Conservation (phyloP, 441 rosid species). For the Lepidium campestre region DNA sequence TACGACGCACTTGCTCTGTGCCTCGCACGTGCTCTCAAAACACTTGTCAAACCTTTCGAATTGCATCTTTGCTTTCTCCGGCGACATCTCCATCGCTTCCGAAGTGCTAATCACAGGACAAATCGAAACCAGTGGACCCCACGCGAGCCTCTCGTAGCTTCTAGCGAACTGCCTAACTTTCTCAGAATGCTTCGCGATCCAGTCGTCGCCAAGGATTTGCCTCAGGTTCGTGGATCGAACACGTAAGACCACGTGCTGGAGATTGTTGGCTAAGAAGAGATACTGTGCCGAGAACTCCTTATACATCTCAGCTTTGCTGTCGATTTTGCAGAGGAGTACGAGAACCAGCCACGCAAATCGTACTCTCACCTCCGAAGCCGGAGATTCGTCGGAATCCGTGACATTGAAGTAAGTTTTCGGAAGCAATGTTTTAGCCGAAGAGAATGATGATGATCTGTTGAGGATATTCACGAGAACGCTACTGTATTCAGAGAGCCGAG, state of each 20-base stretch:
- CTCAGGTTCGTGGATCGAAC: slow-evolving; percentile 50
- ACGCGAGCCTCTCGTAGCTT: slow-evolving; percentile 58
- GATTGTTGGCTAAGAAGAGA: slow-evolving; percentile 75
- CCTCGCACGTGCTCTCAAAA: slow-evolving; percentile 46
- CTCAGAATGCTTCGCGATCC: slow-evolving; percentile 51
- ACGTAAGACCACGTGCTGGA: slow-evolving; percentile 43
- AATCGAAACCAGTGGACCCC: slow-evolving; percentile 40
- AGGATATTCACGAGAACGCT: slow-evolving; percentile 44
- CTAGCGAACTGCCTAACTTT: slow-evolving; percentile 48
- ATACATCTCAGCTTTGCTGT: slow-evolving; percentile 55
- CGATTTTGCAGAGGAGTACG: slow-evolving; percentile 69
- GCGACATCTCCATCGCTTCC: slow-evolving; percentile 13
- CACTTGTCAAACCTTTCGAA: slow-evolving; percentile 44
- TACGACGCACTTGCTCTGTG: slow-evolving; percentile 38
- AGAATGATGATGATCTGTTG: slow-evolving; percentile 40
- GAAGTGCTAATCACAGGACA: slow-evolving; percentile 34
- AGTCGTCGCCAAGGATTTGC: slow-evolving; percentile 58
- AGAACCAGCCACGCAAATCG: slow-evolving; percentile 66
- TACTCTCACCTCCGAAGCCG: slow-evolving; percentile 28
- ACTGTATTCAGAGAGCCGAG: slow-evolving; percentile 56
- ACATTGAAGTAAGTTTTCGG: slow-evolving; percentile 43
- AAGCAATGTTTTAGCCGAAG: slow-evolving; percentile 34
- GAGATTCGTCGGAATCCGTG: slow-evolving; percentile 23
- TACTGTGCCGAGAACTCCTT: slow-evolving; percentile 49
- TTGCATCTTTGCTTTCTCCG: slow-evolving; percentile 34